Conservation (phyloP, 176 grass and related monocot species). For the Calamus simplicifolius region DNA sequence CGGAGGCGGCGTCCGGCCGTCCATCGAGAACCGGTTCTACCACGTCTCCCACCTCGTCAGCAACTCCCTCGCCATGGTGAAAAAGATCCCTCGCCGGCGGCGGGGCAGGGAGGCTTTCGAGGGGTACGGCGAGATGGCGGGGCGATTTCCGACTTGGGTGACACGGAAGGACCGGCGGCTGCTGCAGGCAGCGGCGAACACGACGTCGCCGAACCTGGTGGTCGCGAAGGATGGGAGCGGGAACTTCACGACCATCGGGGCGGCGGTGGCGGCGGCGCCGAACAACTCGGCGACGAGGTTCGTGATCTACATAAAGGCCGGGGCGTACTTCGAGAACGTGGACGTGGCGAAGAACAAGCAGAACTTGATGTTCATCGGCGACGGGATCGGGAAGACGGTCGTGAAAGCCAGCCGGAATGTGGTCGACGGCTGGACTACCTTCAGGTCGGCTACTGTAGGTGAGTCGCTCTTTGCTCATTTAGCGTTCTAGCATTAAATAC, state of each 20-base stretch:
- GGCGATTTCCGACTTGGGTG: conserved; percentile 59
- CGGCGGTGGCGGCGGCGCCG: conserved; percentile 68
- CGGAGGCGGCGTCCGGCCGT: conserved; percentile 14
- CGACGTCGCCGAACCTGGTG: conserved; percentile 25
- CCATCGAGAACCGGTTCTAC: conserved; percentile 31
- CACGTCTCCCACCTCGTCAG: conserved; percentile 56
- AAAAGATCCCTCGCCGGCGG: conserved; percentile 34
- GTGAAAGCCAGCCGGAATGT: conserved; percentile 88
- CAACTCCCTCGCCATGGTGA: conserved; percentile 84
- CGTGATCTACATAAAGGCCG: conserved; percentile 88
- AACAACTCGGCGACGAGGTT: conserved; percentile 30
- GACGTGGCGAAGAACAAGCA: conserved; percentile 54
- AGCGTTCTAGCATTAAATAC: too few species aligned
- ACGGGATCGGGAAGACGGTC: conserved; percentile 85
- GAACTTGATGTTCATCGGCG: conserved; percentile 85
- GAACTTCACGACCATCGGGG: conserved; percentile 46
- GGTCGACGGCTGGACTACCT: conserved; percentile 80
- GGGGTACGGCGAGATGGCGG: conserved; percentile 55
- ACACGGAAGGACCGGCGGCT: conserved; percentile 38
- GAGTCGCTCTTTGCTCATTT: neutral
- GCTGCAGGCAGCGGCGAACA: conserved; percentile 42
- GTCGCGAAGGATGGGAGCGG: conserved; percentile 75
- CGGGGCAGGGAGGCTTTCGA: conserved; percentile 31
- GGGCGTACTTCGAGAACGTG: conserved; percentile 85
- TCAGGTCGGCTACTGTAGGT: conserved; percentile 87